Conservation (phyloP, 164 flowering plant species). For the Brasenia schreberi region DNA sequence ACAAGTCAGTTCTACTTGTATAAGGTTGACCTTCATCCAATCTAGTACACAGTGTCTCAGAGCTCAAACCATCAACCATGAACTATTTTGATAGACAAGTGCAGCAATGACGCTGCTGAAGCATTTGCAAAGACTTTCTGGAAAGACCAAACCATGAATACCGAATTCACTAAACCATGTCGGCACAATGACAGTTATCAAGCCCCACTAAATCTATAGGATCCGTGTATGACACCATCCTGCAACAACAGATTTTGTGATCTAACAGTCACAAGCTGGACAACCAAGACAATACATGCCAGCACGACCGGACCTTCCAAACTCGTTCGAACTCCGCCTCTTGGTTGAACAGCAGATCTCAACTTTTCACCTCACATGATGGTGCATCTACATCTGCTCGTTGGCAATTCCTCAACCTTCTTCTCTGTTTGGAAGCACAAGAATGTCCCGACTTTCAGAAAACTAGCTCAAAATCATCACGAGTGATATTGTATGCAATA, state of each 20-base stretch:
- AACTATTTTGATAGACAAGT: neutral
- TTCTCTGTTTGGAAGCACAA: slow-evolving; percentile 27
- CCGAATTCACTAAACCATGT: neutral
- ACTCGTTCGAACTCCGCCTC: neutral
- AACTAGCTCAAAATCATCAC: neutral
- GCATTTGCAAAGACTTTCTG: neutral
- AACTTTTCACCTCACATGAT: neutral
- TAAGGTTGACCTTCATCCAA: too few relatives aligned
- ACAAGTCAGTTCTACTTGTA: too few relatives aligned
- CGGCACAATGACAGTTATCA: neutral
- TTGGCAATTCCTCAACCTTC: slow-evolving; percentile 43
- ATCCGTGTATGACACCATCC: neutral
- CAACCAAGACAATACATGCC: neutral
- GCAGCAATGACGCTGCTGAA: neutral
- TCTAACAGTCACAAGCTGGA: neutral
- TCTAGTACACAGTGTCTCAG: too few relatives aligned
- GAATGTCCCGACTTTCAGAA: neutral
- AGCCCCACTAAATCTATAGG: neutral
- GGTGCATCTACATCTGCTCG: slow-evolving; percentile 13
- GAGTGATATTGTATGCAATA: neutral
- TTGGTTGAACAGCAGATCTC: neutral
- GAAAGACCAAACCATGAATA: neutral
- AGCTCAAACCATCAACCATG: too few relatives aligned
- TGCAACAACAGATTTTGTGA: neutral
- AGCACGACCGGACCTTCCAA: neutral